Evolutionary conservation across 495 filamentous ascomycete species (phyloP).

Genomic region (Patellaria atrata): DNA sequence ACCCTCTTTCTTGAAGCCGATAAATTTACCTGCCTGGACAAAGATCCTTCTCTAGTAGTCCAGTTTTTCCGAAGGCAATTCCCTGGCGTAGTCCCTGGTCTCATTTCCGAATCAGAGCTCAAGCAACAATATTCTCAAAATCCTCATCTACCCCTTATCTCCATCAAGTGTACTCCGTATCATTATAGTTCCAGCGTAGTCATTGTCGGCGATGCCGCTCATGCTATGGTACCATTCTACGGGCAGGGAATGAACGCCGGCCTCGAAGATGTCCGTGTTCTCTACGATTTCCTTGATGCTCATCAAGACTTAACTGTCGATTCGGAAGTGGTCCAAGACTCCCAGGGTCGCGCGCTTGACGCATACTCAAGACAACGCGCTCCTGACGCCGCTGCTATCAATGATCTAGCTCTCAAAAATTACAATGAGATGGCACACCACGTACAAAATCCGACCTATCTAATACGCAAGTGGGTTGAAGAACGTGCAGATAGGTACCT

Average conservation of each 20-base stretch:
- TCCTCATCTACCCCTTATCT: slow-evolving; percentile 83
- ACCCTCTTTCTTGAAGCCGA: slow-evolving; percentile 71
- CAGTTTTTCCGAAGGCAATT: slow-evolving; percentile 67
- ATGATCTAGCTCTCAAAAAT: slow-evolving; percentile 80
- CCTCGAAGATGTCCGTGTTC: slow-evolving; percentile 28
- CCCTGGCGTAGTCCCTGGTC: slow-evolving; percentile 68
- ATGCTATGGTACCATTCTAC: slow-evolving; percentile 78
- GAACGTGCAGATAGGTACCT: slow-evolving; percentile 66
- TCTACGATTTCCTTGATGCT: slow-evolving; percentile 52
- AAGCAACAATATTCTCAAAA: slow-evolving; percentile 56
- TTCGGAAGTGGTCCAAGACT: slow-evolving; percentile 29
- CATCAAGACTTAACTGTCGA: slow-evolving; percentile 29
- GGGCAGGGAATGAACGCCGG: slow-evolving; percentile 33
- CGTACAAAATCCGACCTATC: slow-evolving; percentile 61
- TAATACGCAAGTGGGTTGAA: slow-evolving; percentile 68
- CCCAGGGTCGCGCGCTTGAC: slow-evolving; percentile 44
- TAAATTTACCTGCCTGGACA: slow-evolving; percentile 44
- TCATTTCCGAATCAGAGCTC: slow-evolving; percentile 57
- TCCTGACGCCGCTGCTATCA: slow-evolving; percentile 75
- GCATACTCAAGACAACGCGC: slow-evolving; percentile 60
- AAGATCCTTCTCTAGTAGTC: slow-evolving; percentile 39
- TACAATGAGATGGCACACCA: slow-evolving; percentile 85
- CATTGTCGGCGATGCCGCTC: slow-evolving; percentile 85
- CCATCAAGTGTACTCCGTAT: slow-evolving; percentile 79
- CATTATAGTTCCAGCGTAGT: slow-evolving; percentile 65